These are phyloP conservation scores for Drechslera avenae DNA, from an alignment of 2,329 filamentous ascomycete genomes.

Conservation along the genomic window DNA sequence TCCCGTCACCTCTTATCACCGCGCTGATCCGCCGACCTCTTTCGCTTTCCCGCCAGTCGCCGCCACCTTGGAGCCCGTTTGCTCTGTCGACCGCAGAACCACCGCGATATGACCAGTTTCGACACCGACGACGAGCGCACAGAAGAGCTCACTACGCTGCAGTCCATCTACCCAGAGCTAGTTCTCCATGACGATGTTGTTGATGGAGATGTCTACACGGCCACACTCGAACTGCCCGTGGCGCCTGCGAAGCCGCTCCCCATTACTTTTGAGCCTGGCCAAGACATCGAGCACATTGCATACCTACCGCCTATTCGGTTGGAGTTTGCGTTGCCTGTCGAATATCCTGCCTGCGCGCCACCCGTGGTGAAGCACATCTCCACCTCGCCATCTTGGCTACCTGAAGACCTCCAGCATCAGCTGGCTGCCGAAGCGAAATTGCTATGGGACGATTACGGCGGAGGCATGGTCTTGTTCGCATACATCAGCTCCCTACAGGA, in stretches of 20 bases:
- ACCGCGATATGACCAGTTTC: conserved; percentile 34
- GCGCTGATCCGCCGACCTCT: conserved; percentile 6
- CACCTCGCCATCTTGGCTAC: conserved; percentile 60
- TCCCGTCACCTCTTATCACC: conserved; percentile 9
- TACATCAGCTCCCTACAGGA: conserved; percentile 67
- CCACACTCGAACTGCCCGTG: conserved; percentile 61
- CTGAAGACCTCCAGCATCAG: conserved; percentile 49
- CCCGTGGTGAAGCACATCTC: conserved; percentile 55
- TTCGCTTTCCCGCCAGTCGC: conserved; percentile 18
- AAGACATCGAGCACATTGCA: conserved; percentile 54
- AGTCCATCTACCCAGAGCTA: conserved; percentile 68
- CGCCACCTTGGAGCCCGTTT: background rate
- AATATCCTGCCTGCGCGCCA: conserved; percentile 60
- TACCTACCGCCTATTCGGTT: conserved; percentile 63
- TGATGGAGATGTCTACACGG: conserved; percentile 46
- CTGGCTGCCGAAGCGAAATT: conserved; percentile 55
- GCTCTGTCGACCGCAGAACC: background rate
- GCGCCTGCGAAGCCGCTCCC: conserved; percentile 59
- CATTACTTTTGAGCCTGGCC: conserved; percentile 31
- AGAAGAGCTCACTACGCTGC: conserved; percentile 64
- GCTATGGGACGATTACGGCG: conserved; percentile 66
- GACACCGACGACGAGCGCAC: conserved; percentile 61
- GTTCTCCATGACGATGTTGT: conserved; percentile 52
- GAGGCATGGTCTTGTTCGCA: conserved; percentile 61
- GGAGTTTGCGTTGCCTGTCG: conserved; percentile 58